Evolutionary conservation across 371 early-diverging fungal genomes (phyloP).

Genomic region (Rhizopus arrhizus): DNA sequence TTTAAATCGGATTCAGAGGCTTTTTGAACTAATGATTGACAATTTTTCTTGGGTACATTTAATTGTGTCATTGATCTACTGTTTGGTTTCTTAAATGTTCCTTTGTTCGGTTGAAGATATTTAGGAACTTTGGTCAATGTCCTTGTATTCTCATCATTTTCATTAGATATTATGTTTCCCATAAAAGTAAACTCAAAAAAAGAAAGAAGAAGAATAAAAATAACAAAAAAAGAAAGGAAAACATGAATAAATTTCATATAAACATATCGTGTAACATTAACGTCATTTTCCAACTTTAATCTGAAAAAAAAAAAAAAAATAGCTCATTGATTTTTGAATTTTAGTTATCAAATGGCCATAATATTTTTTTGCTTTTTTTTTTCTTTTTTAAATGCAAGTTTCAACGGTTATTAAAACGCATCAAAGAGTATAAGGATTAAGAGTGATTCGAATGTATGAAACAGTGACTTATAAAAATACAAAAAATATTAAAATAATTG

Average conservation of each 20-base stretch:
- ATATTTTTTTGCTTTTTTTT: too few relatives aligned
- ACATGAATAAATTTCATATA: background rate
- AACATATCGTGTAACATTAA: background rate
- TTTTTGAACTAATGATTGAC: background rate
- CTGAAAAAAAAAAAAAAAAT: too few relatives aligned
- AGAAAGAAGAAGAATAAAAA: background rate
- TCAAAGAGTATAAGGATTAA: too few relatives aligned
- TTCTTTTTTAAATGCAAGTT: too few relatives aligned
- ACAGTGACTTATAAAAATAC: too few relatives aligned
- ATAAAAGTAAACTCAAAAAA: background rate
- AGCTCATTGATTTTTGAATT: too few relatives aligned
- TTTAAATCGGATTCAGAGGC: background rate
- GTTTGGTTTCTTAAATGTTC: slow-evolving; percentile 10
- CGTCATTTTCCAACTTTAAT: background rate
- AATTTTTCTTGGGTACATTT: background rate
- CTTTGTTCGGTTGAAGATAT: slow-evolving; percentile 21
- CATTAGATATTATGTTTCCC: slow-evolving; percentile 7
- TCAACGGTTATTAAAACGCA: too few relatives aligned
- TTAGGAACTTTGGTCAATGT: slow-evolving; percentile 18
- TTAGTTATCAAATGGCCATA: too few relatives aligned
- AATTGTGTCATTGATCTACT: background rate
- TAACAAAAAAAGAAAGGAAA: background rate
- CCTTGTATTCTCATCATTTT: background rate
- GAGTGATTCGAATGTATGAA: too few relatives aligned
- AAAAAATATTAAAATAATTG: too few relatives aligned